These are phyloP conservation scores for Fraxinus sp. DNA, from an alignment of 305 asterid genomes.

Conservation along the genomic window DNA sequence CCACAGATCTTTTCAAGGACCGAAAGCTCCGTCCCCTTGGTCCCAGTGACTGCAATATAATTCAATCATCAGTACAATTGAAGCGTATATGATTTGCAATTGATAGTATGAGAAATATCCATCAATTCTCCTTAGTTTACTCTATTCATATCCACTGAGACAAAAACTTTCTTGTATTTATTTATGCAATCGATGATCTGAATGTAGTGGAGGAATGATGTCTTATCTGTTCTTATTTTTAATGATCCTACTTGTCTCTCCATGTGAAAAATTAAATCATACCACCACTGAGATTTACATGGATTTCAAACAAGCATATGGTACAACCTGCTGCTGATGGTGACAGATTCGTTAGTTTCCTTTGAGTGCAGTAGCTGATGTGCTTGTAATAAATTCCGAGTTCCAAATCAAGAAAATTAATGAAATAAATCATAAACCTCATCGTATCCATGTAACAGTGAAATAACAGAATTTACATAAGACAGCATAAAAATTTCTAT, in stretches of 20 bases:
- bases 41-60: constrained; percentile 49
- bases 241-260: neutral
- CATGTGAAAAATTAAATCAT: neutral
- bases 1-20: constrained; percentile 56
- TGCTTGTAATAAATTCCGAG: neutral
- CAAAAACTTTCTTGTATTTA: neutral
- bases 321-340: neutral
- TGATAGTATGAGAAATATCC: neutral
- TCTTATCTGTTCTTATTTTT: neutral
- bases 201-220: neutral
- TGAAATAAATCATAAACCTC: neutral
- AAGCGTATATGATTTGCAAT: neutral
- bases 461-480: neutral
- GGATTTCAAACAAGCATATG: neutral
- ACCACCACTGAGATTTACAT: neutral
- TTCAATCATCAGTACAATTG: neutral
- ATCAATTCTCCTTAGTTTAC: neutral
- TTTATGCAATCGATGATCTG: neutral
- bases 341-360: neutral
- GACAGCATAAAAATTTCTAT: neutral
- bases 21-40: constrained; percentile 47
- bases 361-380: neutral
- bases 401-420: neutral
- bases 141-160: neutral
- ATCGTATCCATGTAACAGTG: neutral